Evolutionary conservation across 306 rosid species (phyloP), one percentile per base, ranked within the genome.

Genomic region (Ormosia emarginata): DNA sequence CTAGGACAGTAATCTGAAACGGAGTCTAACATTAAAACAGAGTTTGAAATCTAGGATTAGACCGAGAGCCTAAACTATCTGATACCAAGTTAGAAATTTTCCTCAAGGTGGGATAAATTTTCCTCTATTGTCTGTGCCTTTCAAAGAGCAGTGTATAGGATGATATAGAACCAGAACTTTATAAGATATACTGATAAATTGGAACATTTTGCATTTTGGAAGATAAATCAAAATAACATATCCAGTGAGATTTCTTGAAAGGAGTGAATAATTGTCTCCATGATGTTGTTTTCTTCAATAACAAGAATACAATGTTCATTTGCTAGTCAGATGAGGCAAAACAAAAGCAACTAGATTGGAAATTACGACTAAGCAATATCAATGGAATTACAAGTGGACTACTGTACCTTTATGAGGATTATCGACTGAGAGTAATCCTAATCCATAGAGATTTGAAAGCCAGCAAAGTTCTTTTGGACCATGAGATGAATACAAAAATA

Each of bases 391-490:
- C 87, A 9, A 77, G 44, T 65, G 90, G 93, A 14, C 18, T 87
- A 6, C 17, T 83, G 7, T 90, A 87, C 62, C 88, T 87, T 64
- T 91, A 87, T 2, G 88, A 90, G 74, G 91, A 84, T 24, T 90
- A 88, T 8, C 33, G 81, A 15, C 88, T 81, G 2, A 82, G 13
- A 72, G 56, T 90, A 10, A 85, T 87, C 41, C 93, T 90, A 10
- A 85, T 87, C 41, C 93, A 90, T 43, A 67, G 91, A 68, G 88
- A 90, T 79, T 24, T 90, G 2, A 87, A 90, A 78, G 77, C 91
- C 0, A 81, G 75, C 74, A 90, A 90, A 30, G 77, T 90, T 13
- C 81, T 90, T 34, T 24, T 90, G 2, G 88, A 87, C 17, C 44
- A 62, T 13, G 81, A 90, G 15, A 85, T 87, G 90, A 83, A 70